phyloP scores from a whole-genome alignment of 306 rosid species.

The Cicer yamashitae region DNA sequence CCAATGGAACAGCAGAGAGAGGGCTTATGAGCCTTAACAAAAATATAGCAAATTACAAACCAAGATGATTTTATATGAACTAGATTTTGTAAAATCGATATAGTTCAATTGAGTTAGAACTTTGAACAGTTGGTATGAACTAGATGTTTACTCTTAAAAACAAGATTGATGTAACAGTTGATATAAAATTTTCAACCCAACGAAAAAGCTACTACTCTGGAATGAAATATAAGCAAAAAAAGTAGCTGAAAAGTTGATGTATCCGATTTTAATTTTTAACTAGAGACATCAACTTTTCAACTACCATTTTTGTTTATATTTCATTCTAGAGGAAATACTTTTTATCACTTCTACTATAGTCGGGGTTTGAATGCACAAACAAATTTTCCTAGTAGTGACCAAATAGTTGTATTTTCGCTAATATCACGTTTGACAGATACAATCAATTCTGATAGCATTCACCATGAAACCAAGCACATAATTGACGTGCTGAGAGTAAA shows the following conservation, averaged over 20 bases:
- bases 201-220: too few species aligned
- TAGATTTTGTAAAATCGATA: too few species aligned
- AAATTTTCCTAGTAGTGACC: neutral
- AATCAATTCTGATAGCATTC: neutral
- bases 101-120: neutral
- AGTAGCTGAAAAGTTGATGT: too few species aligned
- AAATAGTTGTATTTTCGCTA: neutral
- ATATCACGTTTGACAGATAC: neutral
- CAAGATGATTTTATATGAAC: slow-evolving; percentile 3
- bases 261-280: too few species aligned
- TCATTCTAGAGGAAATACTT: neutral
- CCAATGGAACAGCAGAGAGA: slow-evolving; percentile 87
- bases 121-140: too few species aligned
- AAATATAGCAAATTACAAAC: slow-evolving; percentile 39
- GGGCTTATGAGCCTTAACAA: slow-evolving; percentile 85
- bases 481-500: slow-evolving; percentile 4
- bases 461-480: neutral
- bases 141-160: neutral
- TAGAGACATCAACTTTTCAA: too few species aligned
- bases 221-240: too few species aligned
- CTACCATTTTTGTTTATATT: too few species aligned
- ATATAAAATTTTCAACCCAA: neutral
- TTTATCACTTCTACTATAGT: neutral
- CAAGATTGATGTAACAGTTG: neutral
- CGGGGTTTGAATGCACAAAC: neutral